Percentiles rank a stretch among this genome's conserved stretches.
These are phyloP conservation scores for Daldinia bambusicola DNA, from an alignment of 495 filamentous ascomycete genomes.

Conservation along the genomic window DNA sequence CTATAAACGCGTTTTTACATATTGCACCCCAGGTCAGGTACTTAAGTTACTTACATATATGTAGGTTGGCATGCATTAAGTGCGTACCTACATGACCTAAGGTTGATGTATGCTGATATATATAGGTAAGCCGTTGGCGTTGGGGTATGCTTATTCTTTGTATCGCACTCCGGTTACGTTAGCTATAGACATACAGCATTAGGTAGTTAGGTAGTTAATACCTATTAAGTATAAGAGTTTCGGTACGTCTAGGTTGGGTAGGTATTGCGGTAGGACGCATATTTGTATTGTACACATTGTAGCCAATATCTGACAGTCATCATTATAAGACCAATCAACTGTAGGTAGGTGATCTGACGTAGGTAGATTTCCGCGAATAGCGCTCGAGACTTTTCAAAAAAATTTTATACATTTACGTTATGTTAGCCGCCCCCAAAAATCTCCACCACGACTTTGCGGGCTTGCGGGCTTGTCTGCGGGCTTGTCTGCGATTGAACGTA, in stretches of 20 bases:
- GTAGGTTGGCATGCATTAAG: background rate
- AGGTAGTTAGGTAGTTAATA: too few relatives aligned
- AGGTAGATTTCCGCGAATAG: slow-evolving; percentile 1
- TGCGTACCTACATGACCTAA: too few relatives aligned
- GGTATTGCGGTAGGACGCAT: too few relatives aligned
- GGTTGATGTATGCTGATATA: background rate
- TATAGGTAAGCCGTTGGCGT: too few relatives aligned
- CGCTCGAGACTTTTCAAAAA: background rate
- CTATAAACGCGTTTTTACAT: too few relatives aligned
- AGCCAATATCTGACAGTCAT: background rate
- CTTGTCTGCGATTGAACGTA: background rate
- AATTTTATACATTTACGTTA: too few relatives aligned
- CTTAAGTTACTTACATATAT: background rate
- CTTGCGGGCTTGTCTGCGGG: background rate
- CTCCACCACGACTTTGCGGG: background rate
- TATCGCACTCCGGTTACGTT: too few relatives aligned
- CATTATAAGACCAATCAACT: background rate
- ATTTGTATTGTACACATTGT: too few relatives aligned
- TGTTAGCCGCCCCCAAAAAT: background rate
- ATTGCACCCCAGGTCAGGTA: too few relatives aligned
- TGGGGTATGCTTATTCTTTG: background rate
- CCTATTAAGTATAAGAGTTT: too few relatives aligned
- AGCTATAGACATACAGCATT: too few relatives aligned
- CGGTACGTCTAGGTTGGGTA: too few relatives aligned
- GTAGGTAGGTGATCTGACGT: background rate